phyloP scores from a whole-genome alignment of 495 filamentous ascomycete genomes.

The Penicillium cataractarum region DNA sequence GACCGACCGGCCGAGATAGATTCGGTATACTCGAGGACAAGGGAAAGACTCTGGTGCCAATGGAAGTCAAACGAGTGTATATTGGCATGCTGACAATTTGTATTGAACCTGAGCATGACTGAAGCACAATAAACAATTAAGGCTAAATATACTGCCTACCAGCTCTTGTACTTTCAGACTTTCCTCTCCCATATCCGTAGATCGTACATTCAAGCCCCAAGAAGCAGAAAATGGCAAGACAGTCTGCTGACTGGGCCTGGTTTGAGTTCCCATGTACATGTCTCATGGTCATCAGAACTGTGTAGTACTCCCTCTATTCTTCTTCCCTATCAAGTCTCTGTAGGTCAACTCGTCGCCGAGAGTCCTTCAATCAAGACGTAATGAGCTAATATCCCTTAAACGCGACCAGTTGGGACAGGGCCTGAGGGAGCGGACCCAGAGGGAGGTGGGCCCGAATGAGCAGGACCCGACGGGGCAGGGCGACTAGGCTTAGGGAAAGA shows the following conservation, averaged over 20 bases:
- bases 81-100: not conserved
- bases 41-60: not conserved
- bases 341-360: not conserved
- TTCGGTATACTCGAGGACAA: not conserved
- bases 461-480: not conserved
- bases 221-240: no score
- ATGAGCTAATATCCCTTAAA: not conserved
- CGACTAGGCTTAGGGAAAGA: constrained; percentile 7
- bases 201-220: not conserved
- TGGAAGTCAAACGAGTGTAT: not conserved
- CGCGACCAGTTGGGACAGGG: constrained; percentile 7
- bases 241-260: not conserved
- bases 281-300: not conserved
- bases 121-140: constrained; percentile 4
- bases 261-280: not conserved
- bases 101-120: constrained; percentile 4
- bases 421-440: not conserved
- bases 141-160: constrained; percentile 1
- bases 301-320: not conserved
- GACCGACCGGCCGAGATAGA: not conserved
- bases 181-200: constrained; percentile 9
- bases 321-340: not conserved
- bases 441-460: not conserved
- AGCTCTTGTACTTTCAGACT: constrained; percentile 7
- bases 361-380: not conserved